phyloP scores from a whole-genome alignment of 805 yeast species.

The Candida succiphila region DNA sequence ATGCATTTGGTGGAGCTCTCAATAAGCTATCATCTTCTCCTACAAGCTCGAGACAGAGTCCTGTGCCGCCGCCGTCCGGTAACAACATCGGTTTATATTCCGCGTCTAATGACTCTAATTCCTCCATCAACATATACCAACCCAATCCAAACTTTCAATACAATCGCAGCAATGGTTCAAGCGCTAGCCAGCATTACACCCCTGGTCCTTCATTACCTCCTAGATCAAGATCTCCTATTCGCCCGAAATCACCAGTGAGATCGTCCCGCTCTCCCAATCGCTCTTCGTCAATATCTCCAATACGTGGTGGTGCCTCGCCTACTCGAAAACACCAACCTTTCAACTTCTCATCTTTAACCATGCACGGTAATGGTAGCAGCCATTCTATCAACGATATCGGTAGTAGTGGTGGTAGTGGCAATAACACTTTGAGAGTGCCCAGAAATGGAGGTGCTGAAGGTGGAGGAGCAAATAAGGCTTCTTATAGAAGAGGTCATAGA shows the following conservation, averaged over 20 bases:
- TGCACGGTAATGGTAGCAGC: conserved; percentile 18
- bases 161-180: conserved; percentile 9
- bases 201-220: conserved; percentile 14
- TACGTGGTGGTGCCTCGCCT: conserved; percentile 21
- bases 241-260: conserved; percentile 17
- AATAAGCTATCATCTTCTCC: conserved; percentile 3
- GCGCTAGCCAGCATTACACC: conserved; percentile 10
- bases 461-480: conserved; percentile 29
- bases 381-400: not conserved
- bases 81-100: not conserved
- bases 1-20: conserved; percentile 1
- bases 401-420: conserved; percentile 12
- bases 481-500: conserved; percentile 86
- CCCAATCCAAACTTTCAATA: conserved; percentile 1
- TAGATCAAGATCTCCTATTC: conserved; percentile 15
- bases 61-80: not conserved
- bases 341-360: conserved; percentile 47
- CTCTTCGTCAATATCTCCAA: no score
- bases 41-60: not conserved
- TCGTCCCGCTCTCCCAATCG: conserved; percentile 8
- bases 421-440: conserved; percentile 7
- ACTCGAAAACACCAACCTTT: conserved; percentile 40
- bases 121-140: conserved; percentile 1
- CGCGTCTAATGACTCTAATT: not conserved
- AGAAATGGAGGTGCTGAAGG: conserved; percentile 1